A percentile compares a stretch with the other conserved stretches of the same genome.
Evolutionary conservation across 768 basidiomycete genomes (phyloP).

Genomic region (Pisolithus sp.): DNA sequence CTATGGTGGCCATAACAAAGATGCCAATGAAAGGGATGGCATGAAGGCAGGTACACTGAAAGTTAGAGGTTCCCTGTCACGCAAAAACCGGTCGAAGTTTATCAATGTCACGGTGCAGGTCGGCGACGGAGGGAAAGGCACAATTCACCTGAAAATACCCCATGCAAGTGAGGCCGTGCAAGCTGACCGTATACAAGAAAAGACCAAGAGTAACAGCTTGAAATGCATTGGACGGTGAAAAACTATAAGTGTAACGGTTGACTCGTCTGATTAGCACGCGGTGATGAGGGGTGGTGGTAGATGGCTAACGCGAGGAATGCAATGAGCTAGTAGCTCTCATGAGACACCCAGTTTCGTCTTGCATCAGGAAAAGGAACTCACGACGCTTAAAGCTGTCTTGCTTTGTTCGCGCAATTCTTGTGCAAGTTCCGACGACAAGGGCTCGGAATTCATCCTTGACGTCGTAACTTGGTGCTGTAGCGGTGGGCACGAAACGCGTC

Average conservation of each 20-base stretch:
- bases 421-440: conserved; percentile 8
- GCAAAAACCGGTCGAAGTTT: not conserved
- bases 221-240: conserved; percentile 15
- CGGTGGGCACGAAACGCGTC: no score
- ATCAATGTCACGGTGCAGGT: not conserved
- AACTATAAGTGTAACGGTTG: not conserved
- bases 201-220: conserved; percentile 19
- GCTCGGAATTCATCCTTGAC: not conserved
- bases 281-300: not conserved
- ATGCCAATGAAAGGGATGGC: conserved; percentile 22
- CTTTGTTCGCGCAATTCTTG: conserved; percentile 18
- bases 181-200: conserved; percentile 24
- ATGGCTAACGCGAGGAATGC: conserved; percentile 19
- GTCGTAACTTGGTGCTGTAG: no score
- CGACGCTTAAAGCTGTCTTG: conserved; percentile 18
- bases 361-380: not conserved
- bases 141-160: conserved; percentile 13
- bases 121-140: not conserved
- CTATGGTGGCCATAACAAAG: conserved; percentile 12
- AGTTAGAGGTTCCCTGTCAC: conserved; percentile 8
- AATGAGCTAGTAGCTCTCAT: not conserved
- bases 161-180: conserved; percentile 16
- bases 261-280: no score
- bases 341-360: no score
- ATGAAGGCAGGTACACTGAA: conserved; percentile 16